phyloP scores from a whole-genome alignment of 495 filamentous ascomycete genomes.

The Cercophora newfieldiana region DNA sequence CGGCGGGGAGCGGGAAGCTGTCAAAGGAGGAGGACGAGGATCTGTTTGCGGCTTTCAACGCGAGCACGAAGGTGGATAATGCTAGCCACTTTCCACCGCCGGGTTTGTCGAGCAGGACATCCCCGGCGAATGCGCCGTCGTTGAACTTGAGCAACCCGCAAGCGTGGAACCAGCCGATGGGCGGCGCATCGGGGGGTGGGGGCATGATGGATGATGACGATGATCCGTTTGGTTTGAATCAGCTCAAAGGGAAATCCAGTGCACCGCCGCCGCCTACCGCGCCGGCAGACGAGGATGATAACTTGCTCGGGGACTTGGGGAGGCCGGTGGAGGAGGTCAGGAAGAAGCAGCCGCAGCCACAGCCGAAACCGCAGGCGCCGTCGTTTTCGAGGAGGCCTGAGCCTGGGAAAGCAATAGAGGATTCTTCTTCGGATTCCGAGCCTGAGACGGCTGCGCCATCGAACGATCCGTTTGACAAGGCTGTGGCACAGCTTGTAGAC shows the following conservation, averaged over 20 bases:
- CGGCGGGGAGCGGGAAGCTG: constrained; percentile 31
- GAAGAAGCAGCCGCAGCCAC: constrained; percentile 40
- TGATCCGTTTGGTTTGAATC: constrained; percentile 85
- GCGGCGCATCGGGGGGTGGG: constrained; percentile 16
- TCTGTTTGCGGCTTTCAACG: constrained; percentile 62
- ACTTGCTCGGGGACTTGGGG: constrained; percentile 82
- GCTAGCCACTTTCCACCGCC: constrained; percentile 61
- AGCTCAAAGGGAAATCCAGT: constrained; percentile 53
- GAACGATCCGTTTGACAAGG: constrained; percentile 69
- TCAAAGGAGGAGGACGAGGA: constrained; percentile 54
- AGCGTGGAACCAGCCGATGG: constrained; percentile 36
- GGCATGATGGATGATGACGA: constrained; percentile 53
- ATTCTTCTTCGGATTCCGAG: constrained; percentile 46
- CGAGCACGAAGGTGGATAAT: constrained; percentile 60
- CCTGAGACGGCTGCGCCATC: constrained; percentile 29
- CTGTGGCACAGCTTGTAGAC: constrained; percentile 87
- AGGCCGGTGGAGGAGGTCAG: constrained; percentile 82
- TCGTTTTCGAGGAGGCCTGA: constrained; percentile 37
- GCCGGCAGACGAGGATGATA: constrained; percentile 77
- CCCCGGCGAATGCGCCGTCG: constrained; percentile 27
- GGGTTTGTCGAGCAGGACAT: constrained; percentile 26
- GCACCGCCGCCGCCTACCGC: constrained; percentile 33
- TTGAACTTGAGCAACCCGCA: constrained; percentile 40
- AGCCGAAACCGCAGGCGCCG: constrained; percentile 20
- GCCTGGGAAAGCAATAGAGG: constrained; percentile 47